Percentiles rank a stretch among this genome's conserved stretches.
Conservation (phyloP, 768 basidiomycete species). For the Ramaria sp. region DNA sequence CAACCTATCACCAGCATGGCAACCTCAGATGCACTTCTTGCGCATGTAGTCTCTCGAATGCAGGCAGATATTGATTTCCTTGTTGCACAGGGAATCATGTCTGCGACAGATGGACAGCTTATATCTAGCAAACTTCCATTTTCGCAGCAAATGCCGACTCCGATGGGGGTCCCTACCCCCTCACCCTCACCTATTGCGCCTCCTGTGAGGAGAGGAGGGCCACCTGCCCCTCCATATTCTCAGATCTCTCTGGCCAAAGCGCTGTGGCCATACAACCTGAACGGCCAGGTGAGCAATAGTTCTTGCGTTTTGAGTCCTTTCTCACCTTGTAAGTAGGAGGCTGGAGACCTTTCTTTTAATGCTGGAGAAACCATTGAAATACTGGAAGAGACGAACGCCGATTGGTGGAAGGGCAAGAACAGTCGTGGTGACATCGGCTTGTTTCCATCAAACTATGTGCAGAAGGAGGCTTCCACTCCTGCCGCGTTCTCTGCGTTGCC, state of each 20-base stretch:
- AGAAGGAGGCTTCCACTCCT: slow-evolving; percentile 32
- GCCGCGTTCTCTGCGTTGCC: background rate
- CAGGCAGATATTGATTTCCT: slow-evolving; percentile 49
- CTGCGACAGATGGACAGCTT: slow-evolving; percentile 33
- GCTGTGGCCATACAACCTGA: slow-evolving; percentile 41
- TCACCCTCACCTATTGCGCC: slow-evolving; percentile 12
- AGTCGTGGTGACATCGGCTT: slow-evolving; percentile 55
- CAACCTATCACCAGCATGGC: background rate
- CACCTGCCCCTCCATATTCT: slow-evolving; percentile 7
- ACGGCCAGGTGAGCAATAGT: slow-evolving; percentile 31
- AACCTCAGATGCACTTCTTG: slow-evolving; percentile 34
- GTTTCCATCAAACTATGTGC: slow-evolving; percentile 70
- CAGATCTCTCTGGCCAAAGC: slow-evolving; percentile 9
- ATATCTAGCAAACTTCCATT: slow-evolving; percentile 36
- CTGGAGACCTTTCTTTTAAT: slow-evolving; percentile 69
- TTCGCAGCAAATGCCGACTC: slow-evolving; percentile 6
- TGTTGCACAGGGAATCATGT: slow-evolving; percentile 41
- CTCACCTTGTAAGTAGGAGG: slow-evolving; percentile 35
- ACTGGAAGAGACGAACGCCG: slow-evolving; percentile 65
- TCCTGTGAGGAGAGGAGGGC: slow-evolving; percentile 1
- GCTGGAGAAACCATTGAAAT: slow-evolving; percentile 72
- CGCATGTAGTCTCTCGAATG: slow-evolving; percentile 48
- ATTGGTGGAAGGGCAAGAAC: slow-evolving; percentile 75
- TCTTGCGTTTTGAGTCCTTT: background rate
- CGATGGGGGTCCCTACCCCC: slow-evolving; percentile 8